Percentiles rank a stretch among this genome's conserved stretches.
Conservation (phyloP, 495 filamentous ascomycete species). For the Aspergillus sparsus region DNA sequence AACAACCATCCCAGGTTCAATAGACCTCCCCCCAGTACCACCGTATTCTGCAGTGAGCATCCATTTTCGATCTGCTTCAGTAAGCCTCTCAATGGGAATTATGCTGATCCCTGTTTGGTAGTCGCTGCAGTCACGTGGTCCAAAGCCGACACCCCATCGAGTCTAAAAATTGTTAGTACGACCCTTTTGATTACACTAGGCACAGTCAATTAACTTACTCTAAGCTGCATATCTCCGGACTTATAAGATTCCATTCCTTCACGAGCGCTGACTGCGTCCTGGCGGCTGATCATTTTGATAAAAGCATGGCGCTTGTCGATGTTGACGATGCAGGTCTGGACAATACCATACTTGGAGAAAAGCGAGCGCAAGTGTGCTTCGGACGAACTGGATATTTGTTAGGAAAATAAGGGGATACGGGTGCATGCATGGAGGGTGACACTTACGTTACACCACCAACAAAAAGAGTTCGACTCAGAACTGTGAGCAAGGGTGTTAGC, state of each 20-base stretch:
- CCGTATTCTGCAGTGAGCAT: slow-evolving; percentile 93
- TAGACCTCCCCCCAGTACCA: slow-evolving; percentile 79
- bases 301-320: slow-evolving; percentile 97
- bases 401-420: neutral
- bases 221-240: slow-evolving; percentile 68
- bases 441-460: slow-evolving; percentile 93
- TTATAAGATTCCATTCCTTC: slow-evolving; percentile 86
- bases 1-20: slow-evolving; percentile 82
- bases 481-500: slow-evolving; percentile 43
- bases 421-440: neutral
- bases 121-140: slow-evolving; percentile 95
- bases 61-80: slow-evolving; percentile 96
- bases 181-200: neutral
- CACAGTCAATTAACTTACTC: slow-evolving; percentile 57
- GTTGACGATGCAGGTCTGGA: slow-evolving; percentile 98
- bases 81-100: slow-evolving; percentile 88
- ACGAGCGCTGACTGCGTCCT: slow-evolving; percentile 80
- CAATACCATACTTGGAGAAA: slow-evolving; percentile 77
- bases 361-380: slow-evolving; percentile 77
- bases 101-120: slow-evolving; percentile 90
- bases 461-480: slow-evolving; percentile 92
- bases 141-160: slow-evolving; percentile 96
- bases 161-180: slow-evolving; percentile 58
- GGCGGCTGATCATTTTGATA: slow-evolving; percentile 93
- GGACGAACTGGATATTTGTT: slow-evolving; percentile 55